Base-by-base conservation (phyloP, 768 basidiomycete genomes). In the Heimioporus sp. region DNA sequence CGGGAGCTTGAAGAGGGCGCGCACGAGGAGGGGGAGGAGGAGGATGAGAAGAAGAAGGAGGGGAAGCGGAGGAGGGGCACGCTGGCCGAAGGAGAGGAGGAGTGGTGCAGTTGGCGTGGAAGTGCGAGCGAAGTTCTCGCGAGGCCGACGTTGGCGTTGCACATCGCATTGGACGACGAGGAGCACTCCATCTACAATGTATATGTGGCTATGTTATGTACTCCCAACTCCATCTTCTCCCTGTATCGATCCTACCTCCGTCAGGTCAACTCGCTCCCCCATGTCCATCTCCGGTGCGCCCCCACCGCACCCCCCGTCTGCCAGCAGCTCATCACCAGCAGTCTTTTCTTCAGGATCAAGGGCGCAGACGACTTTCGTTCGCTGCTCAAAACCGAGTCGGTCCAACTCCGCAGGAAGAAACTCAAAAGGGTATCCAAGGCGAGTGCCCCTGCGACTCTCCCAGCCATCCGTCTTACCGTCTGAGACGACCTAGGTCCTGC, bases 261-360 rank as follows among this genome's bases (percentile, higher is more conserved):
- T 52, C 71, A 80, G 62, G 65, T 73, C 49, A 64, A 62, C 46
- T 62, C 65, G n/a, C 70, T 80, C 36, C 79, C 79, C 10, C 74
- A 77, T 48, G 49, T 57, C 13, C 75, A 80, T 62, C 73, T 80
- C 51, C 76, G 78, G 79, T 79, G 55, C 5, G 62, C 43, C 20
- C 35, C 54, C 34, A 15, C 28, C 17, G 8, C 20, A 11, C 24
- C 2, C 24, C 2, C 4, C 21, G 20, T 19, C 15, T 10, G 21
- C 20, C 9, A 12, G 42, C 35, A 45, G 43, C 56, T 58, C 31
- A 61, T 39, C 1, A 11, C 4, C 32, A 35, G 4, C 61, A 89
- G 87, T 28, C 78, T 78, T 45, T 88, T 89, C 65, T 90, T 81
- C 67, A 77, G 74, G 53, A 62, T 86, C 47, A 83, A 82, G 58